Base-by-base conservation (phyloP, 805 yeast species). In the Pachysolen tannophilus region DNA sequence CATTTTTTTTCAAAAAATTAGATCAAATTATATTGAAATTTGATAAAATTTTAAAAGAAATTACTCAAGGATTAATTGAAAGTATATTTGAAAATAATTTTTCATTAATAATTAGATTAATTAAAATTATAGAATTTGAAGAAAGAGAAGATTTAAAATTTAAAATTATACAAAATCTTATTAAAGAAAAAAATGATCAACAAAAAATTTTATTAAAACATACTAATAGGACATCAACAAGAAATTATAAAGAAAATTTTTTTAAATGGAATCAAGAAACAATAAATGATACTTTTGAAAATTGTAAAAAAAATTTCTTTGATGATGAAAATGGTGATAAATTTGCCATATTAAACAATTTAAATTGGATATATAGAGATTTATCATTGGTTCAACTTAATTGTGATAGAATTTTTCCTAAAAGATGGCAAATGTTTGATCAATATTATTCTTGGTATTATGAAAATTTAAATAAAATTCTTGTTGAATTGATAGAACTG, bases 301-400 rank as follows among this genome's bases (percentile, higher is more conserved):
- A 78, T 39, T 77, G 87, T 60, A 69, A 64, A 47, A 72, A 68
- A 39, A 68, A 68, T 39, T 78, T 66, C 50, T 60, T 57, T 18
- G 72, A 68, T 33, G 42, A 36, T 6, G 39, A 42, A 3, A 59
- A 54, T 14, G 65, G 59, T 15, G 61, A 51, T 29, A 67, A 67
- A 26, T 74, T 78, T 56, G 67, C 65, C 13, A 75, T 86, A 1
- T 65, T 83, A 38, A 79, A 80, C 26, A 76, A 82, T 44, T 58
- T 88, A 37, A 79, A 77, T 38, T 90, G 96, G 88, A 70, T 87
- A 14, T 85, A 81, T 53, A 79, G 81, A 44, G 97, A 90, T 48
- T 59, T 92, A 37, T 57, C 69, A 20, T 70, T 80, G 38, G 85
- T 82, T 4, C 69, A 74, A 38, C 69, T 70, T 16, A 76, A 76